These are phyloP conservation scores for Silene uniflora DNA, from an alignment of 148 eudicot genomes.

Conservation along the genomic window DNA sequence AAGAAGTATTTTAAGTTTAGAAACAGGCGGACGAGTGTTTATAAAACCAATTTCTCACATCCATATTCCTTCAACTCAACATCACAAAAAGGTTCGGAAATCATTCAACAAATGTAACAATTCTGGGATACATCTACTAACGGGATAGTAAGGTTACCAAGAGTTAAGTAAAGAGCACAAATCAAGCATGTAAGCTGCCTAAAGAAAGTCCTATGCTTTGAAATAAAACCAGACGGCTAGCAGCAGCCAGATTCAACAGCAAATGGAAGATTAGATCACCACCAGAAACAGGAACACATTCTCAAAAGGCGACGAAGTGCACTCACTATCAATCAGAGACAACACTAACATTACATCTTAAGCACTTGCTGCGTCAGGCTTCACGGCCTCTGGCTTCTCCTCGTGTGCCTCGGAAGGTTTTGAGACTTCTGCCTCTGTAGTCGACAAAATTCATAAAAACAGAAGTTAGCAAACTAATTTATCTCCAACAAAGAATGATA, in stretches of 20 bases:
- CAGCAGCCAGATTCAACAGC: slow-evolving; percentile 18
- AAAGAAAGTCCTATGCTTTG: slow-evolving; percentile 19
- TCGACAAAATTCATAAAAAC: slow-evolving; percentile 1
- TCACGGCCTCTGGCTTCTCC: slow-evolving; percentile 22
- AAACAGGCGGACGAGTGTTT: not conserved
- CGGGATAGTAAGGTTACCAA: not conserved
- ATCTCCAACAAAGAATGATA: not conserved
- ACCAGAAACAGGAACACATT: slow-evolving; percentile 19
- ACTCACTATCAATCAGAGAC: slow-evolving; percentile 7
- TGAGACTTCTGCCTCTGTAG: slow-evolving; percentile 43
- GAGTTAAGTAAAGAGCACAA: slow-evolving; percentile 14
- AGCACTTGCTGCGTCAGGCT: slow-evolving; percentile 25
- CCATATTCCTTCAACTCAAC: not conserved
- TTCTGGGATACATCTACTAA: not conserved
- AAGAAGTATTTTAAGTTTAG: not conserved
- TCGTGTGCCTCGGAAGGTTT: slow-evolving; percentile 34
- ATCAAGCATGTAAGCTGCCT: slow-evolving; percentile 18
- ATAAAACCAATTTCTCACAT: not conserved
- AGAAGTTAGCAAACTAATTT: not conserved
- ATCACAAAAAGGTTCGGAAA: not conserved
- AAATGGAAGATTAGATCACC: slow-evolving; percentile 20
- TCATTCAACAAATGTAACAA: slow-evolving; percentile 6
- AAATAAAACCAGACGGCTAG: slow-evolving; percentile 20
- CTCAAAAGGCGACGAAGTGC: slow-evolving; percentile 13
- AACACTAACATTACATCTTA: slow-evolving; percentile 11